Evolutionary conservation across 164 flowering plant genomes (phyloP), one percentile per base, ranked within the genome.

Genomic region (Nymphaea colorata): DNA sequence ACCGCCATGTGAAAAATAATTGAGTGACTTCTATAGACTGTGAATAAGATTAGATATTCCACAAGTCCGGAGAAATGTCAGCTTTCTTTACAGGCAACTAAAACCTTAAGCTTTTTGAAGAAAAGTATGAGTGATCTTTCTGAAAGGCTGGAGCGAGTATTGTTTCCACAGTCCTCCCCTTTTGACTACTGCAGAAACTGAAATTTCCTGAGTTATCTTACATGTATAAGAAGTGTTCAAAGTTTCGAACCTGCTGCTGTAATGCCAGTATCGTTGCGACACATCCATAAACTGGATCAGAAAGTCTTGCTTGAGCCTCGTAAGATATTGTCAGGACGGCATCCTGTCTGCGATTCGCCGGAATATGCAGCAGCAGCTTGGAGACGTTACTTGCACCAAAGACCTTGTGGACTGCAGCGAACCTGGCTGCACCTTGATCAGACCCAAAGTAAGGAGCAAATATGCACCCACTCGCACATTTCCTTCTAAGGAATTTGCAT

Each of bases 231-330:
- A 25, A 25, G 36, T 25, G 36, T 25, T 25, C 36, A 25, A 25
- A 25, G 36, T 25, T 25, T 25, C 36, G 36, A 25, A 93, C 96
- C 98, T 93, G 98, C 69, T 86, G 97, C 60, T 90, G 95, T 71
- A 93, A 67, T 64, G 90, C 90, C 63, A 90, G 82, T n/a, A 93
- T 83, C 70, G 95, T 87, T 14, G 98, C 90, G 16, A 89, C 92
- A 66, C 98, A 93, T 15, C 98, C 98, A 69, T 88, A 88, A 62
- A 90, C 96, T 0, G 93, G 98, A 66, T 90, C 96, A 3, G 96
- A 84, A 25, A 93, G 80, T 79, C 98, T 82, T 6, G 96, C 93
- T 71, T 90, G 98, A 60, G 98, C 96, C 69, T 90, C 96, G 65
- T 88, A 93, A 0, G 86, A 82, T 17, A 90, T 83, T 0, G 98